Evolutionary conservation across 805 yeast species (phyloP), one percentile per base, ranked within the genome.

Genomic region (Soucietia sequanensis): DNA sequence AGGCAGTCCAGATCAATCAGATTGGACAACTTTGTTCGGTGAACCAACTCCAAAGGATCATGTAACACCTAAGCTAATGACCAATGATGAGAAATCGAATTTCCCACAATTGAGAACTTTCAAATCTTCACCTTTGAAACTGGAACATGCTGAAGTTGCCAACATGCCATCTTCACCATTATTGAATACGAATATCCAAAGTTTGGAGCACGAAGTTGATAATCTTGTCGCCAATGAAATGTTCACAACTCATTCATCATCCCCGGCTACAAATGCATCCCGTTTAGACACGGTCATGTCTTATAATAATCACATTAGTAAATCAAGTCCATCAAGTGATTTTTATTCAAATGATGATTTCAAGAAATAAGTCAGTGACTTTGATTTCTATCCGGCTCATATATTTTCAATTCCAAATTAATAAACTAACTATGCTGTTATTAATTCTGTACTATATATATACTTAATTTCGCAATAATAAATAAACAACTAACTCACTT

Each of bases 151-250:
- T 2, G 37, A 44, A 3, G 60, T 53, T 9, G 47, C 47, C 12
- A 62, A 62, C 39, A 64, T 64, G 69, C 69, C 70, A 2, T 64
- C 71, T 5, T 65, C 71, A 11, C 72, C 71, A 16, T 52, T 62
- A 15, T 19, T 29, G n/a, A 29, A 61, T 62, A 67, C 69, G 68
- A 2, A 63, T 70, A 5, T 65, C 69, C 11, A 70, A 69, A 17
- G 52, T 61, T 16, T 53, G 5, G 52, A 51, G n/a, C 44, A 50
- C 19, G 54, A 52, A 23, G 43, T 54, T 13, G 37, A 50, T 31
- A 42, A 39, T 31, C 37, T 50, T 11, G 45, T 48, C 5, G 30
- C 28, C 12, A 19, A 12, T 12, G 25, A 33, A n/a, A 23, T 29
- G 14, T 29, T 29, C 23, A 19, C 12, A n/a, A 13, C 14, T 13